A percentile compares a stretch with the other conserved stretches of the same genome.
These are phyloP conservation scores for Tricholoma matsutake DNA, from an alignment of 768 basidiomycete species.

Conservation along the genomic window DNA sequence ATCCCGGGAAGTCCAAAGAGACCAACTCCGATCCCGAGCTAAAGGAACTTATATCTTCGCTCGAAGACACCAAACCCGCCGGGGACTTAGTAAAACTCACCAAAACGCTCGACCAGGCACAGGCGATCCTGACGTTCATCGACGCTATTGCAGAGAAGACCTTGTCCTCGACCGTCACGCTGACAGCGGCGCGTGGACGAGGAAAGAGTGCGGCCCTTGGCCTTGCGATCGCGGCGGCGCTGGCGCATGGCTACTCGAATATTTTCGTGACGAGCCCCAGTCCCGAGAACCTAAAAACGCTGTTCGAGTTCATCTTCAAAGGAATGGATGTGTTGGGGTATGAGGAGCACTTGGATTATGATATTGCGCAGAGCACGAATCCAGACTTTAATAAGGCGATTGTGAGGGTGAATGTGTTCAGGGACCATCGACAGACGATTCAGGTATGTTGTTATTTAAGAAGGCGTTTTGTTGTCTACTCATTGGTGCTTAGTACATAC, in stretches of 20 bases:
- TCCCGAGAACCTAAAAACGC: constrained; percentile 94
- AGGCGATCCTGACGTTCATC: constrained; percentile 91
- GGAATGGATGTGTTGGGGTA: constrained; percentile 93
- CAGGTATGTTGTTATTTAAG: constrained; percentile 55
- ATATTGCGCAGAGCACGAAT: constrained; percentile 92
- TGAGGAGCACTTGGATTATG: constrained; percentile 97
- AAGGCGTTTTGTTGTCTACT: neutral
- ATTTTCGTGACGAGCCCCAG: constrained; percentile 98
- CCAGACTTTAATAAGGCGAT: constrained; percentile 94
- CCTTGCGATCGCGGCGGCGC: constrained; percentile 87
- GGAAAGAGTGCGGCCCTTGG: constrained; percentile 98
- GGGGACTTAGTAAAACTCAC: constrained; percentile 89
- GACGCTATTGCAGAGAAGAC: constrained; percentile 94
- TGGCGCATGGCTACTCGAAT: constrained; percentile 93
- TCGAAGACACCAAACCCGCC: constrained; percentile 81
- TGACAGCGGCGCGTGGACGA: constrained; percentile 92
- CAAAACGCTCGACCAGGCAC: constrained; percentile 92
- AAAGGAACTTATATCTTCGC: constrained; percentile 69
- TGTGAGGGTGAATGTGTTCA: constrained; percentile 92
- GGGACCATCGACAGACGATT: constrained; percentile 92
- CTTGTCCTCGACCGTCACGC: constrained; percentile 88
- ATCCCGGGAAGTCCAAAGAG: constrained; percentile 31
- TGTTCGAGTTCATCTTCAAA: constrained; percentile 98
- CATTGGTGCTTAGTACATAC: constrained; percentile 73
- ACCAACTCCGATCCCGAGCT: constrained; percentile 45